phyloP scores from a whole-genome alignment of 1,284 basidiomycete genomes.

The Phylloporus sp. region DNA sequence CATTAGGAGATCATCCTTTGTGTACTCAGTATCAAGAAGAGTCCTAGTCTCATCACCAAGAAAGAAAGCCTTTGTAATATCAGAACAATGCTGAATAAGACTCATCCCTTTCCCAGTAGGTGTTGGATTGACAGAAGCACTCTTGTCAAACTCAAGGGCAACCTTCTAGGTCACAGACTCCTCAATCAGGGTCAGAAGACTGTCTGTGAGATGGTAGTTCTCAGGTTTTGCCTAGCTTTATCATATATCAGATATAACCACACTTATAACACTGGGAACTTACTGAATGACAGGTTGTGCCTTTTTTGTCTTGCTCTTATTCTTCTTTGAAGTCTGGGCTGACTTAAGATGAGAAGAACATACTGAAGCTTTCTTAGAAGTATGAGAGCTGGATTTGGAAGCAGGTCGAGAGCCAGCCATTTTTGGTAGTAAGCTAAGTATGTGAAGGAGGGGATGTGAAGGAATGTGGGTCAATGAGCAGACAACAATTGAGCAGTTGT shows the following conservation, averaged over 20 bases:
- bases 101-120: constrained; percentile 3
- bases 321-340: too few species aligned
- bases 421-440: too few species aligned
- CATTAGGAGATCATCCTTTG: not conserved
- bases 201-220: constrained; percentile 5
- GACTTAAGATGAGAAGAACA: too few species aligned
- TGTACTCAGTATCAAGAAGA: not conserved
- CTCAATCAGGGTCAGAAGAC: not conserved
- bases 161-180: constrained; percentile 8
- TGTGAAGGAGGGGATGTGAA: too few species aligned
- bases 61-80: constrained; percentile 5
- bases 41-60: not conserved
- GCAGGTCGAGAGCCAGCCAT: too few species aligned
- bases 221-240: not conserved
- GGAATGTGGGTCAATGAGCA: too few species aligned
- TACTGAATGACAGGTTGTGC: not conserved
- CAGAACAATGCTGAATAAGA: constrained; percentile 6
- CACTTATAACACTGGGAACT: not conserved
- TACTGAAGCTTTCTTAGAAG: not conserved
- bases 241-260: too few species aligned
- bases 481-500: too few species aligned
- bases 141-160: constrained; percentile 7
- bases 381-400: not conserved
- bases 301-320: not conserved
- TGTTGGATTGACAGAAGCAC: not conserved